phyloP scores from a whole-genome alignment of 2,329 filamentous ascomycete species.

The Phoma sp. region DNA sequence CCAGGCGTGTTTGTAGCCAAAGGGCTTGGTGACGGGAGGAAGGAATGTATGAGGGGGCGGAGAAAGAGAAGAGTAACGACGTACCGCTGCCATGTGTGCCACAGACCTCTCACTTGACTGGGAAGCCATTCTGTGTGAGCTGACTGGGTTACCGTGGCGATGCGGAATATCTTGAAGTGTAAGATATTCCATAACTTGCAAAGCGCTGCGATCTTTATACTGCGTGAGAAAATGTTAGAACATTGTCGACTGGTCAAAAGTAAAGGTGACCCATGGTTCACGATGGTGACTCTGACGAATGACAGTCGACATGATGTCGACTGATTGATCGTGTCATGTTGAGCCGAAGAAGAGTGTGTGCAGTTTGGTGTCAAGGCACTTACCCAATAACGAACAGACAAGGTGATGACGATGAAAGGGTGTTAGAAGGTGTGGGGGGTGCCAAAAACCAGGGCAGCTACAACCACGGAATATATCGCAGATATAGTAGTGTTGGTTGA shows the following conservation, averaged over 20 bases:
- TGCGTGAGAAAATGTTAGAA: constrained; percentile 4
- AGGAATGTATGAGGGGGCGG: not conserved
- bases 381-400: not conserved
- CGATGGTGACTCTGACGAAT: not conserved
- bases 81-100: constrained; percentile 39
- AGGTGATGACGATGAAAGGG: not conserved
- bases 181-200: constrained; percentile 45
- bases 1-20: not conserved
- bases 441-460: constrained; percentile 9
- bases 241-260: not conserved
- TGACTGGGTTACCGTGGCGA: constrained; percentile 37
- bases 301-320: not conserved
- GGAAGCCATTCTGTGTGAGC: constrained; percentile 39
- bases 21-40: constrained; percentile 2
- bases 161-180: constrained; percentile 49
- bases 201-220: constrained; percentile 15
- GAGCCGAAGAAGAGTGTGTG: not conserved
- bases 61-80: constrained; percentile 24
- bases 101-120: constrained; percentile 32
- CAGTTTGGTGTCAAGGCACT: not conserved
- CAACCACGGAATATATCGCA: constrained; percentile 21
- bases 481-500: constrained; percentile 11
- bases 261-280: constrained; percentile 7
- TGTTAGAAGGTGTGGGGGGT: constrained; percentile 4
- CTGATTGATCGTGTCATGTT: not conserved